Evolutionary conservation across 2,329 filamentous ascomycete genomes (phyloP).

Genomic region (Sarocladium oryzae): DNA sequence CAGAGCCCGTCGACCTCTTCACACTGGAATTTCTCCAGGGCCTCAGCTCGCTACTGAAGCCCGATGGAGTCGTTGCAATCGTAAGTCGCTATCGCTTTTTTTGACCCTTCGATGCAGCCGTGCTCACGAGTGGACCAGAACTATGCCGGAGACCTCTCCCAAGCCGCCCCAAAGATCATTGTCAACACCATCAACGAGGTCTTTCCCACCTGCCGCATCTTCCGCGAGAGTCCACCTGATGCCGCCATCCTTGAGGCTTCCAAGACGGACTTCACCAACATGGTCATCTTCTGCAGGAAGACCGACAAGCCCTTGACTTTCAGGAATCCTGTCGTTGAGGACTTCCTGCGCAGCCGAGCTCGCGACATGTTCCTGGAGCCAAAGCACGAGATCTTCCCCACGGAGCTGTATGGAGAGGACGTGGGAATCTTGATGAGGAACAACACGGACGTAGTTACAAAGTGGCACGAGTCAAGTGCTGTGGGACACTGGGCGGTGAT

Average conservation of each 20-base stretch:
- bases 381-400: slow-evolving; percentile 57
- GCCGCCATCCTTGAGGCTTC: slow-evolving; percentile 38
- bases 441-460: slow-evolving; percentile 59
- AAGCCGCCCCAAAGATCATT: slow-evolving; percentile 70
- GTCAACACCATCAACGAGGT: slow-evolving; percentile 74
- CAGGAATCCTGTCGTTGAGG: slow-evolving; percentile 53
- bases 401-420: slow-evolving; percentile 34
- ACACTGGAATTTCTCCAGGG: slow-evolving; percentile 75
- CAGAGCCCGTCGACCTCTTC: slow-evolving; percentile 83
- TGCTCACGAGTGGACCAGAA: slow-evolving; percentile 49
- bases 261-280: slow-evolving; percentile 78
- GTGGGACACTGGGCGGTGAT: slow-evolving; percentile 88
- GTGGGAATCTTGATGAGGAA: slow-evolving; percentile 52
- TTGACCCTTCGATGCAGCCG: not conserved
- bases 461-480: slow-evolving; percentile 70
- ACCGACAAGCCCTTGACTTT: slow-evolving; percentile 51
- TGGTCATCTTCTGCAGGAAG: slow-evolving; percentile 91
- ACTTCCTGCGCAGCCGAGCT: slow-evolving; percentile 67
- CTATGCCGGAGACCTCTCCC: slow-evolving; percentile 81
- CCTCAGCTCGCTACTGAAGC: slow-evolving; percentile 63
- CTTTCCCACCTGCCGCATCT: slow-evolving; percentile 87
- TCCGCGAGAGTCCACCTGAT: slow-evolving; percentile 64
- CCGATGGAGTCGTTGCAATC: slow-evolving; percentile 80
- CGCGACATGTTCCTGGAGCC: slow-evolving; percentile 67
- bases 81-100: slow-evolving; percentile 39